A percentile compares a stretch with the other conserved stretches of the same genome.
These are phyloP conservation scores for Globisporangium nunn DNA, from an alignment of 352 stramenopile species.

Conservation along the genomic window DNA sequence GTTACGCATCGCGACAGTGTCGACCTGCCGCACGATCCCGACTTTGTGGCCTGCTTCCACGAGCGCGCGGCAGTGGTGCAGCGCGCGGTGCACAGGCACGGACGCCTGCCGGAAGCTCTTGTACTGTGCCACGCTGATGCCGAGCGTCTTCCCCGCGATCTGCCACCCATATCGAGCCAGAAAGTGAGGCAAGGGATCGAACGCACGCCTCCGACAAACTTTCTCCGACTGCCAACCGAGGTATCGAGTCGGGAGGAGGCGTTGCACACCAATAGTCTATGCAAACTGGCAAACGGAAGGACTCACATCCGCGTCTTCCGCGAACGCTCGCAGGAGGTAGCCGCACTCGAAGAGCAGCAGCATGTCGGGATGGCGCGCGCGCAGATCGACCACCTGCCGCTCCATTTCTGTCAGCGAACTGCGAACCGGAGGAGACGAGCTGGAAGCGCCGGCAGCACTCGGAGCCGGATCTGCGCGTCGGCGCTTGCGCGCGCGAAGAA, in stretches of 20 bases:
- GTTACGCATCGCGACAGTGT: conserved; percentile 23
- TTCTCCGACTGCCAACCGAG: too few relatives aligned
- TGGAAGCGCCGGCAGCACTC: too few relatives aligned
- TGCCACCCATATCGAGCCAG: background rate
- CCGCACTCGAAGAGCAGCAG: conserved; percentile 76
- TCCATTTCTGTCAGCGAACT: conserved; percentile 49
- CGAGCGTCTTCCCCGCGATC: background rate
- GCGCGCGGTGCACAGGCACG: background rate
- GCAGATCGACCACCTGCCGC: conserved; percentile 60
- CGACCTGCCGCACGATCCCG: conserved; percentile 59
- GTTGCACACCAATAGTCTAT: too few relatives aligned
- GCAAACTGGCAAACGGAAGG: background rate
- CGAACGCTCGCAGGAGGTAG: conserved; percentile 79
- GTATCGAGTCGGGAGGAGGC: too few relatives aligned
- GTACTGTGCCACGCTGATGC: background rate
- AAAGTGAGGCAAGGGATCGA: background rate
- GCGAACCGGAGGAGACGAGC: too few relatives aligned
- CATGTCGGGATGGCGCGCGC: conserved; percentile 26
- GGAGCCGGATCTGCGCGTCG: background rate
- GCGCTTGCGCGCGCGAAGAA: background rate
- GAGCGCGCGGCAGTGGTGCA: conserved; percentile 12
- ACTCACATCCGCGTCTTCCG: conserved; percentile 45
- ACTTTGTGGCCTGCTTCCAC: conserved; percentile 45
- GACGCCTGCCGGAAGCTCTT: background rate
- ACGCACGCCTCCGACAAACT: too few relatives aligned